Conservation (phyloP, 1,284 basidiomycete species). For the Earliella scabrosa region DNA sequence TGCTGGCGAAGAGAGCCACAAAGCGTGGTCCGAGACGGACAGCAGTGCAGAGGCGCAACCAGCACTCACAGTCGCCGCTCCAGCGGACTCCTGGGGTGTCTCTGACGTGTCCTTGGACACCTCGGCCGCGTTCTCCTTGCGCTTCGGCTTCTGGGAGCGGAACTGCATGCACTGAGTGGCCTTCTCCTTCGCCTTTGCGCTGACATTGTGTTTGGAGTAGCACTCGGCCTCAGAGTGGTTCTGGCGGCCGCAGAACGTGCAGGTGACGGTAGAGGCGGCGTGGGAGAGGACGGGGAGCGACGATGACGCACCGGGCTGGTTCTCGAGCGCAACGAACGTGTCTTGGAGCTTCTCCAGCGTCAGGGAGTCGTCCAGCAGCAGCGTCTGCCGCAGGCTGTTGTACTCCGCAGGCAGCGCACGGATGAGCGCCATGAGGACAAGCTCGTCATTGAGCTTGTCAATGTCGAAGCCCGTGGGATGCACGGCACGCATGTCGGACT, state of each 20-base stretch:
- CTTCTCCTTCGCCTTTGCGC: not conserved
- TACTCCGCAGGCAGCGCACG: not conserved
- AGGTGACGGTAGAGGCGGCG: constrained; percentile 17
- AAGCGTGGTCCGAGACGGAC: not conserved
- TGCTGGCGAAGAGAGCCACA: constrained; percentile 2
- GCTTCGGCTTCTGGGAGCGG: not conserved
- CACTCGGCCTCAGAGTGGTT: constrained; percentile 31
- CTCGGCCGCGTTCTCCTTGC: not conserved
- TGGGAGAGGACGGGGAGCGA: constrained; percentile 8
- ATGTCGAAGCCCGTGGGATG: constrained; percentile 12
- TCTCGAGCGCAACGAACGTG: constrained; percentile 8
- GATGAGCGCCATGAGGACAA: constrained; percentile 29
- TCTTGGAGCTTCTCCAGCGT: constrained; percentile 7
- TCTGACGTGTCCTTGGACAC: not conserved
- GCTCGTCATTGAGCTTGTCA: constrained; percentile 25
- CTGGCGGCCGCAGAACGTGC: constrained; percentile 38
- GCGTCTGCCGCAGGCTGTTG: not conserved
- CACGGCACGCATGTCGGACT: constrained; percentile 3
- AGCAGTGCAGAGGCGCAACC: constrained; percentile 4
- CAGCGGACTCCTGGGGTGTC: not conserved
- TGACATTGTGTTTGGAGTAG: not conserved
- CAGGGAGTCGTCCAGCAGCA: constrained; percentile 1
- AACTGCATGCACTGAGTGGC: not conserved
- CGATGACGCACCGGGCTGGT: constrained; percentile 8
- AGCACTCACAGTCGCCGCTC: constrained; percentile 2